These are phyloP conservation scores for Pseudovirgaria hyperparasitica DNA, from an alignment of 2,329 filamentous ascomycete genomes.

Conservation along the genomic window DNA sequence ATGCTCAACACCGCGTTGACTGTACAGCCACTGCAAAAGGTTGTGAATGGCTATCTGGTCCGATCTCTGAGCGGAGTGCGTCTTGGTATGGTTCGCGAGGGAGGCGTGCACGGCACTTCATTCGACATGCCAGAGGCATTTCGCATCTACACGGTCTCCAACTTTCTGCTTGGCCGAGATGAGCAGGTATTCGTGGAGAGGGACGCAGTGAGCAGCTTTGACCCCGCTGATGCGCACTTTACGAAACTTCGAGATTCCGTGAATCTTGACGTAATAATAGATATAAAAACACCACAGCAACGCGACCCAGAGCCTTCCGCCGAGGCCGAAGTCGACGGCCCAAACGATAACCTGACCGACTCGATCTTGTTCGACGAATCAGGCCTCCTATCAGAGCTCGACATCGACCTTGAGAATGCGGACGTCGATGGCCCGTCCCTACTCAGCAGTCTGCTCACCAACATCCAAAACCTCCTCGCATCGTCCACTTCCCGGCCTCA, in stretches of 20 bases:
- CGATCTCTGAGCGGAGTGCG: conserved; percentile 48
- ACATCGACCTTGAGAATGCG: conserved; percentile 13
- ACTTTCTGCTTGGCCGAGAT: conserved; percentile 69
- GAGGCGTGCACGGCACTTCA: conserved; percentile 21
- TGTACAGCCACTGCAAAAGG: conserved; percentile 40
- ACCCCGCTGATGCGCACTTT: conserved; percentile 74
- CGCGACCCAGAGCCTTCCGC: conserved; percentile 11
- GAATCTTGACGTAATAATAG: conserved; percentile 61
- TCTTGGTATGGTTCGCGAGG: conserved; percentile 55
- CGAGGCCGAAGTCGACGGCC: conserved; percentile 1
- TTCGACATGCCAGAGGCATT: conserved; percentile 40
- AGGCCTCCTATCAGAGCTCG: conserved; percentile 7
- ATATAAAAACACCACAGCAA: conserved; percentile 31
- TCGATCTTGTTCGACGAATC: conserved; percentile 1
- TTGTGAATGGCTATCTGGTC: conserved; percentile 46
- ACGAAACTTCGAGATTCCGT: conserved; percentile 61
- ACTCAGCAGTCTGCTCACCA: conserved; percentile 21
- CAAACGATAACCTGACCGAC: not conserved
- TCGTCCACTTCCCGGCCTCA: conserved; percentile 3
- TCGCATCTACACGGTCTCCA: conserved; percentile 69
- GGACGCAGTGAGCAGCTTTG: conserved; percentile 53
- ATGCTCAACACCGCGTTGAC: conserved; percentile 36
- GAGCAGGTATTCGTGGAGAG: conserved; percentile 74
- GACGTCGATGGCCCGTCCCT: conserved; percentile 16
- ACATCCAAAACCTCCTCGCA: conserved; percentile 21